These are phyloP conservation scores for Fusarium sp. DNA, from an alignment of 2,329 filamentous ascomycete genomes.

Conservation along the genomic window DNA sequence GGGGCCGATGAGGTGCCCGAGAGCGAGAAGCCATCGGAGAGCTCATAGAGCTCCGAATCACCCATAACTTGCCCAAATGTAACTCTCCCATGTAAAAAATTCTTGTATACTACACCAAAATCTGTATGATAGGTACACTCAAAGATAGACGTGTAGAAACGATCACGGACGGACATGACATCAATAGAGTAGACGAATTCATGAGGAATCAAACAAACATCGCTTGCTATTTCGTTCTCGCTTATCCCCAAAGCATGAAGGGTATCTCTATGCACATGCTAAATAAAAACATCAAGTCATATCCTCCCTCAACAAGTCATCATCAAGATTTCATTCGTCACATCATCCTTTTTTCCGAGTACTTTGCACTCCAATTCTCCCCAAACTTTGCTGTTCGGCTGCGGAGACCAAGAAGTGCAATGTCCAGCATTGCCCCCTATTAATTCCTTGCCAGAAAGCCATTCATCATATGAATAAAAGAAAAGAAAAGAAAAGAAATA, in stretches of 20 bases:
- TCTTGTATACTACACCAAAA: neutral
- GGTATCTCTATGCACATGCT: constrained; percentile 48
- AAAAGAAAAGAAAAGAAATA: constrained; percentile 33
- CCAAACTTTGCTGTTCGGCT: constrained; percentile 11
- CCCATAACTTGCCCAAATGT: neutral
- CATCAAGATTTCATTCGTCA: constrained; percentile 43
- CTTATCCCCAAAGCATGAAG: constrained; percentile 41
- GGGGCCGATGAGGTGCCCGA: neutral
- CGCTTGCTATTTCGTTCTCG: constrained; percentile 45
- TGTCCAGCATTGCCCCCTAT: constrained; percentile 42
- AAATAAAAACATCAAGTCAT: constrained; percentile 32
- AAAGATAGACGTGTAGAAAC: neutral
- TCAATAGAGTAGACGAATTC: neutral
- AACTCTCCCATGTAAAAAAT: neutral
- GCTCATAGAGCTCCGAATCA: neutral
- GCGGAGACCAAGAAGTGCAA: constrained; percentile 36
- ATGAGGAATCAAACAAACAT: constrained; percentile 38
- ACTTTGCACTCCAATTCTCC: constrained; percentile 32
- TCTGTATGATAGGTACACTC: constrained; percentile 6
- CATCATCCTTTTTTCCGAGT: constrained; percentile 10
- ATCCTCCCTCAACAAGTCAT: constrained; percentile 36
- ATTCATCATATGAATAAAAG: constrained; percentile 2
- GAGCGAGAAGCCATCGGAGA: neutral
- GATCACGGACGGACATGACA: neutral
- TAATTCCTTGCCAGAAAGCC: constrained; percentile 24